phyloP scores from a whole-genome alignment of 208 protist genomes.

The Trypanosoma cruzi region DNA sequence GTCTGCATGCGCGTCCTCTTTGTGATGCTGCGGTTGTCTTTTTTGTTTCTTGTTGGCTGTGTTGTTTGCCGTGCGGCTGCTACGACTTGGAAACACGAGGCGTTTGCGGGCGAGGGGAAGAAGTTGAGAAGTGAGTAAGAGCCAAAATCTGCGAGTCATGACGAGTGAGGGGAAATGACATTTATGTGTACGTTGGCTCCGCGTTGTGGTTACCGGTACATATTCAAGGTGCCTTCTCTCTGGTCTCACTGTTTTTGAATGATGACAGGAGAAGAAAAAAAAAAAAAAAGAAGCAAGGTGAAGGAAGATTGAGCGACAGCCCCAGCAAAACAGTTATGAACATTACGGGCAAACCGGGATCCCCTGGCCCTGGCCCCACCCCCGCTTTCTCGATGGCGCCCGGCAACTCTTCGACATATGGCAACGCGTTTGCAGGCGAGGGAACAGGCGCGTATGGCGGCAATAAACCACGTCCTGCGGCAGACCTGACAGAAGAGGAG shows the following conservation, averaged over 20 bases:
- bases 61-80: no score
- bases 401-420: background rate
- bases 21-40: no score
- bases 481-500: conserved; percentile 60
- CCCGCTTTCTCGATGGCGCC: background rate
- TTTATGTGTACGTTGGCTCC: background rate
- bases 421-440: conserved; percentile 2
- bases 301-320: no score
- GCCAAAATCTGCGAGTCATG: no score
- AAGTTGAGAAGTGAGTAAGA: no score
- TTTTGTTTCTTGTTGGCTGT: no score
- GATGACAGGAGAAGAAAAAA: no score
- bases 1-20: no score
- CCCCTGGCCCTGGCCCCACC: background rate
- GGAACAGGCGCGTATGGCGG: background rate
- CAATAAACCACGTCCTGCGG: conserved; percentile 19
- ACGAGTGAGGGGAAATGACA: no score
- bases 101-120: no score
- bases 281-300: no score
- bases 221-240: background rate
- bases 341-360: background rate
- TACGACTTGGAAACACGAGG: no score
- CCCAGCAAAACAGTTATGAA: conserved; percentile 10
- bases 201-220: background rate
- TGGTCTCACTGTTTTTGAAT: background rate